Percentiles rank a stretch among this genome's conserved stretches.
phyloP scores from a whole-genome alignment of 805 yeast genomes.

The Cyberlindnera misumaiensis region DNA sequence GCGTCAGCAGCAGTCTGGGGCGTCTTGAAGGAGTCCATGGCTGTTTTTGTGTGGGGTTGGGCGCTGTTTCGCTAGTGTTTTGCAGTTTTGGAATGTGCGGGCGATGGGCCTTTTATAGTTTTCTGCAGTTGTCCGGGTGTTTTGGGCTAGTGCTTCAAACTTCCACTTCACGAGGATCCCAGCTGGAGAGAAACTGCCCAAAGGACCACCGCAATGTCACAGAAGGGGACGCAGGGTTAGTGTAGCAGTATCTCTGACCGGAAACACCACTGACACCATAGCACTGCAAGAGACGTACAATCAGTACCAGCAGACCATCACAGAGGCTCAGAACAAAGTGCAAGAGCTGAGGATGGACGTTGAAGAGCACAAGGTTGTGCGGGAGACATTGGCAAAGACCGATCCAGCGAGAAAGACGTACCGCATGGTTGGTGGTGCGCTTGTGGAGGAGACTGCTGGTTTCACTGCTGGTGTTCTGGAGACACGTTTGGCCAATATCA shows the following conservation, averaged over 20 bases:
- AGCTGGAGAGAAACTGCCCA: background rate
- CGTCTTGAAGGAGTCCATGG: conserved; percentile 23
- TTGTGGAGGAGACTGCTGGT: conserved; percentile 76
- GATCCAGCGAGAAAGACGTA: conserved; percentile 68
- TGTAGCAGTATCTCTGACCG: background rate
- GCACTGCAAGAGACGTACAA: conserved; percentile 43
- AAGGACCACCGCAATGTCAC: conserved; percentile 6
- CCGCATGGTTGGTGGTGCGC: conserved; percentile 91
- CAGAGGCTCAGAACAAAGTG: conserved; percentile 38
- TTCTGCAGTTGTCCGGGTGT: too few species aligned
- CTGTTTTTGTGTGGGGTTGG: background rate
- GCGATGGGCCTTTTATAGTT: background rate
- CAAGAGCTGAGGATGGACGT: conserved; percentile 42
- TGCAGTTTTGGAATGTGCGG: background rate
- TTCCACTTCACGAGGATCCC: too few species aligned
- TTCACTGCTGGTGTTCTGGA: conserved; percentile 62
- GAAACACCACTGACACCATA: background rate
- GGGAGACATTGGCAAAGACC: conserved; percentile 46
- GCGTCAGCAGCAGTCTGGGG: conserved; percentile 26
- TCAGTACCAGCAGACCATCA: conserved; percentile 42
- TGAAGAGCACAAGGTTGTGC: conserved; percentile 45
- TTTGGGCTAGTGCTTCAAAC: too few species aligned
- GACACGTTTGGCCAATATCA: conserved; percentile 45
- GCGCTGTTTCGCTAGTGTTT: background rate
- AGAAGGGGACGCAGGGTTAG: conserved; percentile 9